Evolutionary conservation across 192 early-diverging fungal genomes (phyloP), one percentile per base, ranked within the genome.

Genomic region (Coemansia sp.): DNA sequence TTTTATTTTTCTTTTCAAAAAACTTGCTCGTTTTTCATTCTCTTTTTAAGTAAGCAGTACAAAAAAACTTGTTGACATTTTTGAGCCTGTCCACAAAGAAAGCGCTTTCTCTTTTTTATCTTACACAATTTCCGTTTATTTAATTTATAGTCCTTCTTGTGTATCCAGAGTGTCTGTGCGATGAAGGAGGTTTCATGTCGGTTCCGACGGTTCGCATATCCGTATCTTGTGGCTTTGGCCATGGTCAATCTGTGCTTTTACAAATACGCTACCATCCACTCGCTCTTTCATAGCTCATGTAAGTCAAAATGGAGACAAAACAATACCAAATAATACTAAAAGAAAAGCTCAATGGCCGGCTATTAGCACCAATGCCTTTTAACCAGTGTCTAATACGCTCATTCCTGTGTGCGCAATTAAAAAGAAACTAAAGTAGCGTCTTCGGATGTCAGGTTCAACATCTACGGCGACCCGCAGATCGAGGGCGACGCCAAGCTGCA

Each of bases 391-490:
- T n/a, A n/a, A n/a, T n/a, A n/a, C n/a, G n/a, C n/a, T n/a, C n/a
- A n/a, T n/a, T n/a, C n/a, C n/a, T n/a, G n/a, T n/a, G n/a, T 31
- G 30, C 16, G 30, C 32, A 32, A 29, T 1, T 2, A 16, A 28
- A 61, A 45, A 38, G 28, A 58, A 18, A 29, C 56, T 17, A 33
- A 40, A n/a, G n/a, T 8, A 34, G 61, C 72, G 62, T 75, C 58
- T 0, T 67, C 85, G 11, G 67, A 73, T 20, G 32, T 86, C 32
- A 68, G 86, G 18, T 81, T 89, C 64, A 78, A 83, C 28, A 75
- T 89, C 60, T 85, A 86, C 57, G 88, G 86, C 25, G 88, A 89
- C 42, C 88, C 88, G 5, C 88, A 89, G 71, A 87, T 89, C 60
- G 88, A 89, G 45, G 88, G 88, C 6, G 85, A 87, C 58, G 82